These are phyloP conservation scores for Crithidia brevicula DNA, from an alignment of 208 protist species.

Conservation along the genomic window DNA sequence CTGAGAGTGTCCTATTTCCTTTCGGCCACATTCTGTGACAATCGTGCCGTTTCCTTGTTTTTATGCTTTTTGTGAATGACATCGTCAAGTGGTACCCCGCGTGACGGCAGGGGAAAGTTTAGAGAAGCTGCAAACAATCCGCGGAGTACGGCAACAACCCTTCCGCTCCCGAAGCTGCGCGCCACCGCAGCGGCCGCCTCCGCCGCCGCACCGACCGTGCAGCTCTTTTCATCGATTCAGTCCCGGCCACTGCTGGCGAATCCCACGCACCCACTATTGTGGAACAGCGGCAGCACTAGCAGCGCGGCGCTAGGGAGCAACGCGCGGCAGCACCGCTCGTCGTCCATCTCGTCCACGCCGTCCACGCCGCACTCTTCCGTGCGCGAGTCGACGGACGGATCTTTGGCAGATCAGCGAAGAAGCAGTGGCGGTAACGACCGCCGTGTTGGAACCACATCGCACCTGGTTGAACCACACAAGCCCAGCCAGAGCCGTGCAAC, in stretches of 20 bases:
- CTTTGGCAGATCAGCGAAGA: not conserved
- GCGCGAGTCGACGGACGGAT: not conserved
- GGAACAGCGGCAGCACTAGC: conserved; percentile 19
- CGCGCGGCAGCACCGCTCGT: conserved; percentile 1
- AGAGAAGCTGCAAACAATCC: not conserved
- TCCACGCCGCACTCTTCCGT: conserved; percentile 21
- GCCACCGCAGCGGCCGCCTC: not conserved
- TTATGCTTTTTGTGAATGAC: not conserved
- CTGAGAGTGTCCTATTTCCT: not conserved
- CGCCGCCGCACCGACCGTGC: not conserved
- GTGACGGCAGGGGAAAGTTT: conserved; percentile 12
- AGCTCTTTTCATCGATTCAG: conserved; percentile 27
- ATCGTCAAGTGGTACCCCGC: not conserved
- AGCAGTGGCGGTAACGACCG: not conserved
- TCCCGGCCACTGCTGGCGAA: conserved; percentile 39
- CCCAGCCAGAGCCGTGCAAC: not conserved
- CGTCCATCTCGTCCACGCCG: not conserved
- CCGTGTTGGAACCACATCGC: conserved; percentile 7
- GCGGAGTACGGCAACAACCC: not conserved
- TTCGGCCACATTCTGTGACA: not conserved
- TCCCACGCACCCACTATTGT: conserved; percentile 24
- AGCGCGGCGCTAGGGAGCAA: not conserved
- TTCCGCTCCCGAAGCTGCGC: conserved; percentile 1
- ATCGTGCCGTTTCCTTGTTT: not conserved
- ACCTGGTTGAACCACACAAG: conserved; percentile 8